Base-by-base conservation (phyloP, 768 basidiomycete genomes). In the Butyriboletus loyo region DNA sequence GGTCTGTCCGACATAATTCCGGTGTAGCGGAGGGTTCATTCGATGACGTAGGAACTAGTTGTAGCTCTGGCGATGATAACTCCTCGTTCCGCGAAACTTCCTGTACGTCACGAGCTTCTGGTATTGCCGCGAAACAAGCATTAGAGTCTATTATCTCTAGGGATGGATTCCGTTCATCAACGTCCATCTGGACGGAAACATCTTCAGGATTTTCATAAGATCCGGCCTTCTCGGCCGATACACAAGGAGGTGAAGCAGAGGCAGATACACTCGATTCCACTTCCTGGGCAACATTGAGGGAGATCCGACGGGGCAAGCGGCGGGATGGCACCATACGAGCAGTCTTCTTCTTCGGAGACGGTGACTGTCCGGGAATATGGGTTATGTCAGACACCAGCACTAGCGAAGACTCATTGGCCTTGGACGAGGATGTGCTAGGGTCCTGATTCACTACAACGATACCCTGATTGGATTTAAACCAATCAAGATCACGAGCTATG, bases 401-500 rank as follows among this genome's bases (percentile, higher is more conserved):
- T 0, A 36, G 30, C 7, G 38, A 45, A 11, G 49, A 32, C 35
- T 55, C 55, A 1, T 25, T 32, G 4, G 10, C 31, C 30, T 35
- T 49, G 38, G 44, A 44, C 8, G 40, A 31, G 8, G 56, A 24
- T 31, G 22, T 14, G 17, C 8, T n/a, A 32, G 36, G 22, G 0
- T 49, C 55, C 11, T 40, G 47, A 3, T 49, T 42, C 24, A 13
- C 34, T 17, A 28, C 9, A 2, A n/a, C 25, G 6, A 15, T 5
- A 7, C 11, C 36, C 25, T 56, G 68, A 21, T 51, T 55, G 0
- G 60, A 49, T 38, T 58, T 70, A 25, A 60, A 71, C 60, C 64
- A 69, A 37, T 68, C 60, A 35, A 69, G 56, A 36, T 69, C 68
- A 34, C 67, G 68, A 14, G 66, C 60, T 31, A 60, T 39, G 14